Evolutionary conservation across 106 monocot genomes (phyloP), one percentile per base, ranked within the genome.

Genomic region (Agapanthus africanus): DNA sequence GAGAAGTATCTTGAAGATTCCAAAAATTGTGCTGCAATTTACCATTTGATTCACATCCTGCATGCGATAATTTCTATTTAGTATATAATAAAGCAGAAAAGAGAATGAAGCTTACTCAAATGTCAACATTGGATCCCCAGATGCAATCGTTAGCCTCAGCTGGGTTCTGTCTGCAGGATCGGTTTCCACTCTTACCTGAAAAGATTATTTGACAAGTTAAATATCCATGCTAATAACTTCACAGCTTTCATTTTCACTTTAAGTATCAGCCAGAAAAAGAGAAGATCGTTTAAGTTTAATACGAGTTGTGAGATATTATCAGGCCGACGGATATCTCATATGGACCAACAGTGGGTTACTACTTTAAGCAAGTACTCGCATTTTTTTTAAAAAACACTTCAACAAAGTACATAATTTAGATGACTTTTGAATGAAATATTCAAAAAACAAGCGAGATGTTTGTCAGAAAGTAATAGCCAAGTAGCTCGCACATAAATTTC

Each of bases 111-210:
- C 84, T 73, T 82, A 99, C 97, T 99, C 97, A 32, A 90, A 87
- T 64, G 97, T 99, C 70, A 99, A 77, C 28, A 70, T 65, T 34
- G 89, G 92, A 72, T 92, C 92, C 26, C 84, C 87, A 0, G 92
- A 93, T 6, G 87, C 87, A 50, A 99, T 63, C 32, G 97, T 99
- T 66, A 99, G 64, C 60, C 97, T 85, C 21, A 99, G 85, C 77
- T 99, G 97, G 36, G 92, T 93, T 85, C 97, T 82, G 57, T 99
- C 97, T 41, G 92, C 71, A 32, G 97, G 92, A 73, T 99, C 97
- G 1, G 97, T 99, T 74, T 99, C 97, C 65, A 99, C 82, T 80
- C 97, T 86, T 59, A 93, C 40, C 97, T 99, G 59, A 63, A 66
- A 39, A 61, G 44, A 54, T 44, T 15, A 68, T 63, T 9, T 42